A percentile compares a stretch with the other conserved stretches of the same genome.
These are phyloP conservation scores for Didymella segeticola DNA, from an alignment of 2,329 filamentous ascomycete genomes.

Conservation along the genomic window DNA sequence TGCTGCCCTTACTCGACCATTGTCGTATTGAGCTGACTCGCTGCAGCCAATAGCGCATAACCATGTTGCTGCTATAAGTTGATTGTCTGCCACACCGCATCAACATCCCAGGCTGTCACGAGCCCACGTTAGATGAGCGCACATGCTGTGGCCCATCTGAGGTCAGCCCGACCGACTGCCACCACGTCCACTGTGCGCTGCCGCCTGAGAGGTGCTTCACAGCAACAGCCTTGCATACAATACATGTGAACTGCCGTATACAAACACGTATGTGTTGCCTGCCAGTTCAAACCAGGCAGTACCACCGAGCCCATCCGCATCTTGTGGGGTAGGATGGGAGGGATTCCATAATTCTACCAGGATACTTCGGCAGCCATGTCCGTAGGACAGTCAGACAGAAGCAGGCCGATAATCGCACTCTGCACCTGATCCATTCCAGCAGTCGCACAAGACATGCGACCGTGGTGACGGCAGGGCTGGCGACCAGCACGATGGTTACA, in stretches of 20 bases:
- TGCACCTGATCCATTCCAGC: constrained; percentile 17
- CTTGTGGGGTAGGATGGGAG: constrained; percentile 40
- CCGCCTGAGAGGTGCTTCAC: not conserved
- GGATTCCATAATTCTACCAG: constrained; percentile 7
- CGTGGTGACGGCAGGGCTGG: constrained; percentile 13
- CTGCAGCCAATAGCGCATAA: constrained; percentile 35
- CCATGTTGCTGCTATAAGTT: constrained; percentile 35
- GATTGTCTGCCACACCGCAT: constrained; percentile 48
- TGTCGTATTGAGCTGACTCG: constrained; percentile 30
- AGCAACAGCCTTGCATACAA: constrained; percentile 26
- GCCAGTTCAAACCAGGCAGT: constrained; percentile 8
- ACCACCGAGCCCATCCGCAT: constrained; percentile 26
- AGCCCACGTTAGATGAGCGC: constrained; percentile 30
- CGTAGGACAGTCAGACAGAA: constrained; percentile 21
- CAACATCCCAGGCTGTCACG: constrained; percentile 31
- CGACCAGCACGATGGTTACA: constrained; percentile 17
- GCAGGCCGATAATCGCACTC: constrained; percentile 30
- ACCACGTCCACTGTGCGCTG: not conserved
- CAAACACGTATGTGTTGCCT: not conserved
- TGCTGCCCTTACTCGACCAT: constrained; percentile 26
- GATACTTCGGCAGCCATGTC: constrained; percentile 14
- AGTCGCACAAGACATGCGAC: constrained; percentile 10
- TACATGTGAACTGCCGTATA: constrained; percentile 3
- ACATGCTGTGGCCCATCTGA: constrained; percentile 28
- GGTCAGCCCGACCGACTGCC: constrained; percentile 16